Evolutionary conservation across 495 filamentous ascomycete genomes (phyloP), one percentile per base, ranked within the genome.

Genomic region (Penicillium waksmanii): DNA sequence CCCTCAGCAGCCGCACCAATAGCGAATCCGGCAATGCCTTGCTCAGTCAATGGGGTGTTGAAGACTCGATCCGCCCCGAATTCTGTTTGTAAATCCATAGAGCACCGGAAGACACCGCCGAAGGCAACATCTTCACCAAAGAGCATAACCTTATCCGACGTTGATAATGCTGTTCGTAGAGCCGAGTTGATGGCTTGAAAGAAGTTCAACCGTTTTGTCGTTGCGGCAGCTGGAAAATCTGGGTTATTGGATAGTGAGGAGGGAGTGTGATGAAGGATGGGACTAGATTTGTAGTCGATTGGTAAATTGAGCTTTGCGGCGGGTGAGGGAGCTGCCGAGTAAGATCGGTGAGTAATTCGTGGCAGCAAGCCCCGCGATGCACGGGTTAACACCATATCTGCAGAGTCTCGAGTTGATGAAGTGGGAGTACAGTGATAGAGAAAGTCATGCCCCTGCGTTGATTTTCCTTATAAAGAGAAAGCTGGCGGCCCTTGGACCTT

Each of bases 71-170:
- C 90, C 17, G 85, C 82, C 5, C 95, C 95, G 71, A 95, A 97
- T 55, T 89, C 88, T 46, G 89, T 87, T 23, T 91, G 85, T 10
- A 98, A 84, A 66, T 93, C 90, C 86, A 92, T 92, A 42, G 90
- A 94, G 76, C 94, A 97, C 34, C 95, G 88, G 73, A 98, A 98
- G 19, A 98, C 95, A 27, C 95, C 95, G 13, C 95, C 95, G 64
- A 98, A 98, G 36, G 94, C 89, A 21, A 98, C 91, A 71, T 98
- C 95, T 77, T 98, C 95, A 47, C 95, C 95, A 61, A 98, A 98
- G 34, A 98, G 83, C 43, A 97, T 77, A 23, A 96, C 92, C 19
- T 88, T 87, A 56, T 94, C 90, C 62, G 96, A 93, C 15, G 87
- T 84, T 12, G 87, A 81, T n/a, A 98, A 82, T 34, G 95, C 89